Conservation (phyloP, 495 filamentous ascomycete genomes). For the Aspergillus panamensis region DNA sequence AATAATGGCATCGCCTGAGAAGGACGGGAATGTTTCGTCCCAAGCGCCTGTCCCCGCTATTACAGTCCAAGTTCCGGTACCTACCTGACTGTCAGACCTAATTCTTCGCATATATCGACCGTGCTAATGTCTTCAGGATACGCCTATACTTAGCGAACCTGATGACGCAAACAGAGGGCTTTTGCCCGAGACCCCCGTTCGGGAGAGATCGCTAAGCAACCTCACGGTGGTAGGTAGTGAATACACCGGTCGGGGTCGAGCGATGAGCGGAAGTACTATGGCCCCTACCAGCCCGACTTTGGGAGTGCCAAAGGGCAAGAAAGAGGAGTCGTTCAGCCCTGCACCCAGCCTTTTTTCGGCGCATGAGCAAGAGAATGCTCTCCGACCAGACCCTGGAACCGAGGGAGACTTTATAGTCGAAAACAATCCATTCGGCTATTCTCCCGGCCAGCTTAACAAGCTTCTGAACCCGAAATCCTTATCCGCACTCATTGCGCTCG, state of each 20-base stretch:
- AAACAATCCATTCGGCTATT: conserved; percentile 18
- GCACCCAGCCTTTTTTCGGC: conserved; percentile 14
- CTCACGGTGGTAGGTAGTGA: conserved; percentile 12
- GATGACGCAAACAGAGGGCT: conserved; percentile 1
- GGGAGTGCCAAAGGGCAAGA: conserved; percentile 5
- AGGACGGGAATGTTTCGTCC: background rate
- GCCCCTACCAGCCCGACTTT: conserved; percentile 14
- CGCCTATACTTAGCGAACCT: background rate
- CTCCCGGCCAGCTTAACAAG: conserved; percentile 21
- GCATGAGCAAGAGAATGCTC: conserved; percentile 13
- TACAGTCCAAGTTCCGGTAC: conserved; percentile 19
- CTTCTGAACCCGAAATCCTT: conserved; percentile 17
- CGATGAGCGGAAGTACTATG: conserved; percentile 23
- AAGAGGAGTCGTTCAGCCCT: conserved; percentile 4
- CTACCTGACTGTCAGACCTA: background rate
- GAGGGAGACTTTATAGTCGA: conserved; percentile 12
- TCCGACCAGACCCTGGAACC: conserved; percentile 12
- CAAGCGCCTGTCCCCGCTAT: conserved; percentile 14
- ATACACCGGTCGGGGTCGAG: conserved; percentile 16
- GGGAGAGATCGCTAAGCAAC: conserved; percentile 15
- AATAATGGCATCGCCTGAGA: background rate
- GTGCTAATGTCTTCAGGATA: background rate
- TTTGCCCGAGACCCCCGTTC: background rate
- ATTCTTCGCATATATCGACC: background rate
- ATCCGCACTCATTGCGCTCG: conserved; percentile 5